Evolutionary conservation across 192 early-diverging fungal species (phyloP), one percentile per base, ranked within the genome.

Genomic region (Dissophora ornata): DNA sequence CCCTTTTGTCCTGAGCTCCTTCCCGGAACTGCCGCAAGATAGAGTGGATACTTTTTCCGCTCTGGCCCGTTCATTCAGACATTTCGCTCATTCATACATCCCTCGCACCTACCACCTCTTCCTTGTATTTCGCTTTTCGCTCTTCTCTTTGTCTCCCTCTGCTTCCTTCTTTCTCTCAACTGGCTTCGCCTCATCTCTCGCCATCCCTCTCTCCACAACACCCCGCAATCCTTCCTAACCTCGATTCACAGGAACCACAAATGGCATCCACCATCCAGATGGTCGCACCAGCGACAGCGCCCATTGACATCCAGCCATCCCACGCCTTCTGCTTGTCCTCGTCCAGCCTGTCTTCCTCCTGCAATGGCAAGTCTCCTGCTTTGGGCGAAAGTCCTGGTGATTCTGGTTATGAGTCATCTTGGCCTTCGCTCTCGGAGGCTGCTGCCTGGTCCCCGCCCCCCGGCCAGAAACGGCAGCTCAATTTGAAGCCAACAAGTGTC

Each of bases 401-500:
- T 50, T 75, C 71, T 75, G 71, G 71, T 15, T 75, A 75, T 22
- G 71, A 77, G 53, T 77, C 73, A 40, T 77, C 73, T n/a, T 77
- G 73, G 73, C 73, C 73, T 1, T 77, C 73, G 4, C 59, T 77
- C 18, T 57, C 53, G 34, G 73, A 77, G 65, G 73, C 73, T 28
- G 73, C 73, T 9, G 59, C 73, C 5, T 67, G 73, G 57, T 57
- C 58, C 12, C 73, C 73, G 24, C 63, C 55, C 18, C 32, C 36
- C 0, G 57, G 48, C 3, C 64, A 67, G 28, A 66, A 55, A 29
- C 65, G 65, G 7, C 54, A 41, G n/a, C 21, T 48, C 13, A 55
- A 8, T 33, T 26, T 63, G 3, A 63, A 49, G 22, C 42, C 54
- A 26, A 28, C 54, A 21, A 25, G n/a, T 11, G 41, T 10, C 1